Percentiles rank a stretch among this genome's conserved stretches.
phyloP scores from a whole-genome alignment of 2,329 filamentous ascomycete genomes.

The Phyllosticta ampelicida region DNA sequence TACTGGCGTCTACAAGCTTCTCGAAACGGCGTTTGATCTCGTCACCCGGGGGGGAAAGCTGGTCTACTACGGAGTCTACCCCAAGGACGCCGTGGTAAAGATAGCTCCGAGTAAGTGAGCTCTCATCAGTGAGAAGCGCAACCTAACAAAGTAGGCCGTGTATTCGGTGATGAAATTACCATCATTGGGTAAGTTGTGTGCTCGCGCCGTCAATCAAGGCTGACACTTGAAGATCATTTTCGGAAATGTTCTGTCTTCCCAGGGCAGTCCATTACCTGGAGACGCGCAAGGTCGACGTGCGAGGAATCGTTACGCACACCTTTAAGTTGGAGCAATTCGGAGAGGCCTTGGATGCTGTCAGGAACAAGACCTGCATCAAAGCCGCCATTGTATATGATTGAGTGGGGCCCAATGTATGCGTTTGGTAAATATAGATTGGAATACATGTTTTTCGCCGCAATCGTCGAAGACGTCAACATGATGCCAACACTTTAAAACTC shows the following conservation, averaged over 20 bases:
- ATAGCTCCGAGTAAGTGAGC: conserved; percentile 45
- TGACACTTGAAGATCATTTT: conserved; percentile 37
- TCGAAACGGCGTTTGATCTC: conserved; percentile 62
- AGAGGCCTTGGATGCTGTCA: conserved; percentile 59
- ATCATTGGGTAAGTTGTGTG: conserved; percentile 44
- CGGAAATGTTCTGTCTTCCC: conserved; percentile 45
- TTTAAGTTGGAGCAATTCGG: conserved; percentile 65
- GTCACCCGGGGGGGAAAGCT: conserved; percentile 61
- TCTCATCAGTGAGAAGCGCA: background rate
- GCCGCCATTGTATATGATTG: conserved; percentile 60
- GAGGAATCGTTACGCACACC: conserved; percentile 62
- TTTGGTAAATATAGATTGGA: background rate
- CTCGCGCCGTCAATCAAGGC: background rate
- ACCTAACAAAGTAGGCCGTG: conserved; percentile 40
- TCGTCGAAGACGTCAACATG: background rate
- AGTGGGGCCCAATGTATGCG: background rate
- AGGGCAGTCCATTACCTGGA: conserved; percentile 34
- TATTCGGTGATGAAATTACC: conserved; percentile 58
- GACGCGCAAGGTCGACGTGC: conserved; percentile 50
- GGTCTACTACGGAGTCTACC: conserved; percentile 62
- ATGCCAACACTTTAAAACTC: background rate
- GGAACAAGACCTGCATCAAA: conserved; percentile 64
- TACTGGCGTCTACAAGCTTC: conserved; percentile 56
- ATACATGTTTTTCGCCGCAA: background rate
- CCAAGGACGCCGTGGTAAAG: conserved; percentile 49